phyloP scores from a whole-genome alignment of 2,329 filamentous ascomycete species.

The Penicillium sp. region DNA sequence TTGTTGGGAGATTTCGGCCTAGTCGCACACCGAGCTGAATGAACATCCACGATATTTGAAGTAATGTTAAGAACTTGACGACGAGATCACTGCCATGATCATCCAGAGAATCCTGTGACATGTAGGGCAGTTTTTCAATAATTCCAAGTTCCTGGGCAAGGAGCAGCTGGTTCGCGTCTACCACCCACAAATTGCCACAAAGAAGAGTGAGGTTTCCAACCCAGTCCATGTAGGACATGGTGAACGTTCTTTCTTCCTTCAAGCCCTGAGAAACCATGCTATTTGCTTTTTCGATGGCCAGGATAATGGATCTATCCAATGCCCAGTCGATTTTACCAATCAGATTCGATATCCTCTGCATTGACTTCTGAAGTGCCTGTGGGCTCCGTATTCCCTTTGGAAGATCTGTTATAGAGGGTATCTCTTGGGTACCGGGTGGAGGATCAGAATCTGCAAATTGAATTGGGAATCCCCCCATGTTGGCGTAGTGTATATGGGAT shows the following conservation, averaged over 20 bases:
- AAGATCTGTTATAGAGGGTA: background rate
- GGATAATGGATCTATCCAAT: background rate
- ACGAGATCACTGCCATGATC: background rate
- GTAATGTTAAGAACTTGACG: background rate
- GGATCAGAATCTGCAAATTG: background rate
- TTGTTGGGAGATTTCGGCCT: background rate
- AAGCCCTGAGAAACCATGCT: background rate
- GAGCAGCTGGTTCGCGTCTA: background rate
- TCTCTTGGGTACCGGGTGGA: background rate
- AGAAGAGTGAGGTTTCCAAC: background rate
- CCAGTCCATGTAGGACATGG: background rate
- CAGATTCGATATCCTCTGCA: background rate
- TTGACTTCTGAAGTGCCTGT: background rate
- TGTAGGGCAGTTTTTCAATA: background rate
- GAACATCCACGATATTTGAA: background rate
- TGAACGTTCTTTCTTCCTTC: background rate
- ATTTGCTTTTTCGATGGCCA: background rate
- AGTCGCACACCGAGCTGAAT: background rate
- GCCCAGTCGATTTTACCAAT: background rate
- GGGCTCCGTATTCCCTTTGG: background rate
- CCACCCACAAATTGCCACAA: background rate
- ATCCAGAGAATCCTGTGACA: background rate
- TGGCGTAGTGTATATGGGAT: background rate
- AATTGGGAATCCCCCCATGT: conserved; percentile 1
- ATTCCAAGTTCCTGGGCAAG: background rate